A percentile compares a stretch with the other conserved stretches of the same genome.
phyloP scores from a whole-genome alignment of 1,139 yeast genomes.

The Saccharomyces hybrid region DNA sequence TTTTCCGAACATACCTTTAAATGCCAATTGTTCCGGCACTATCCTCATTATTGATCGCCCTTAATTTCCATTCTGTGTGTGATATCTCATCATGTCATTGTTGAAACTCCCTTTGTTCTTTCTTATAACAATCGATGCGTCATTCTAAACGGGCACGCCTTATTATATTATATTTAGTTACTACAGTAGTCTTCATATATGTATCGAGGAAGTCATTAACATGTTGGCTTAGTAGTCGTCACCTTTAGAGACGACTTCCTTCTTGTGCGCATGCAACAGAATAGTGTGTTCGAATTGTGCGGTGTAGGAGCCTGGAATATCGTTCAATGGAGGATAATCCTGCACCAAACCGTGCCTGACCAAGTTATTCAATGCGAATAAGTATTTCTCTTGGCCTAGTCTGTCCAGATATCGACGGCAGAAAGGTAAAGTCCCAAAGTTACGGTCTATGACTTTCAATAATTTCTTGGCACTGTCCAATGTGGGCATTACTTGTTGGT shows the following conservation, averaged over 20 bases:
- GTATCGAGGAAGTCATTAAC: neutral
- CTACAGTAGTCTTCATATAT: neutral
- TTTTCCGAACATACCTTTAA: neutral
- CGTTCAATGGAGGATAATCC: slow-evolving; percentile 95
- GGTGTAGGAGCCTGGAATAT: slow-evolving; percentile 76
- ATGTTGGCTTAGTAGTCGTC: slow-evolving; percentile 59
- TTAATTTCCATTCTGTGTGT: neutral
- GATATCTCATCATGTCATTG: neutral
- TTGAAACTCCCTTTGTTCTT: neutral
- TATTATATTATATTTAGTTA: neutral
- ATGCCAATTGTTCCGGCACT: neutral
- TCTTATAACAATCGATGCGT: neutral
- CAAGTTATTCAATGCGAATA: slow-evolving; percentile 78
- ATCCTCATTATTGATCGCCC: neutral
- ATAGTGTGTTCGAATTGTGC: slow-evolving; percentile 96
- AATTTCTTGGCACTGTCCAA: slow-evolving; percentile 61
- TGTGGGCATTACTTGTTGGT: slow-evolving; percentile 46
- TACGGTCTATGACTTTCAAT: slow-evolving; percentile 58
- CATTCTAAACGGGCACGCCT: neutral
- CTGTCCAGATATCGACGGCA: slow-evolving; percentile 92
- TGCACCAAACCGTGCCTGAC: slow-evolving; percentile 81
- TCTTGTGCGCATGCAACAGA: slow-evolving; percentile 78
- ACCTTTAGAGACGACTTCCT: slow-evolving; percentile 92
- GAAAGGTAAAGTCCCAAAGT: slow-evolving; percentile 93
- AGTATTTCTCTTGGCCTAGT: slow-evolving; percentile 83